Conservation (phyloP, 768 basidiomycete species). For the Lentinula boryana region DNA sequence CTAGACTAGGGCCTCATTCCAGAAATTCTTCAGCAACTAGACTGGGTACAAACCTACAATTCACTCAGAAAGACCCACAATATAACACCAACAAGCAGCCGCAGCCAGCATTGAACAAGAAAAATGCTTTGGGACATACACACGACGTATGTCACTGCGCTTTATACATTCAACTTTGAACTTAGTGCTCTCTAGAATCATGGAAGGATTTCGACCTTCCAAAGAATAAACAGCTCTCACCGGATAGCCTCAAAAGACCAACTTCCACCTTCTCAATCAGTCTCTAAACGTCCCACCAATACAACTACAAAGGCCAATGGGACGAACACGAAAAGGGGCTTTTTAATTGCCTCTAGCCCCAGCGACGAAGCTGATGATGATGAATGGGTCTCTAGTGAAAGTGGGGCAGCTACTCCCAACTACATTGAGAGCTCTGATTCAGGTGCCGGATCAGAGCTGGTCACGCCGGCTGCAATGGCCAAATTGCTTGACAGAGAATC, state of each 20-base stretch:
- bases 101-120: slow-evolving; percentile 48
- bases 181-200: slow-evolving; percentile 18
- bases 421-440: slow-evolving; percentile 37
- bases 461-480: slow-evolving; percentile 16
- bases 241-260: slow-evolving; percentile 27
- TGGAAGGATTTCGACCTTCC: slow-evolving; percentile 20
- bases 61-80: slow-evolving; percentile 58
- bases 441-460: slow-evolving; percentile 31
- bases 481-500: slow-evolving; percentile 8
- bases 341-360: slow-evolving; percentile 46
- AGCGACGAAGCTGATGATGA: slow-evolving; percentile 53
- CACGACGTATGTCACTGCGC: slow-evolving; percentile 34
- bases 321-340: slow-evolving; percentile 41
- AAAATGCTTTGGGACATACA: slow-evolving; percentile 27
- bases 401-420: slow-evolving; percentile 65
- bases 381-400: slow-evolving; percentile 77
- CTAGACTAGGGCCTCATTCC: slow-evolving; percentile 54
- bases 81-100: slow-evolving; percentile 21
- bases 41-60: slow-evolving; percentile 53
- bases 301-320: slow-evolving; percentile 20
- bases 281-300: slow-evolving; percentile 12
- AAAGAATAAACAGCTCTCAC: slow-evolving; percentile 28
- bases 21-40: slow-evolving; percentile 59
- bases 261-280: slow-evolving; percentile 16
- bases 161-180: slow-evolving; percentile 8